Evolutionary conservation across 768 basidiomycete genomes (phyloP).

Genomic region (Suillus clintonianus): DNA sequence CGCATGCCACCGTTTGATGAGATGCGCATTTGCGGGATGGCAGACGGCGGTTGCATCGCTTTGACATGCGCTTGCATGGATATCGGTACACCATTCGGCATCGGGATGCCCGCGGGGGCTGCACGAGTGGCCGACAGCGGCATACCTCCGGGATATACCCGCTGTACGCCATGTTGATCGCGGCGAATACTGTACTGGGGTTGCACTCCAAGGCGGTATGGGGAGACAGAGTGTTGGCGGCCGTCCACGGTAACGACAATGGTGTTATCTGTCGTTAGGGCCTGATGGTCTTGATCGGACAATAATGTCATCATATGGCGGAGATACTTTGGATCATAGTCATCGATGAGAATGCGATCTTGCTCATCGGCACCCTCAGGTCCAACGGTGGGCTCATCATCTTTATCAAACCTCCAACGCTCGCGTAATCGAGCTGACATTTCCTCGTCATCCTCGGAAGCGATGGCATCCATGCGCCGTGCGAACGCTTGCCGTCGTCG

Average conservation of each 20-base stretch:
- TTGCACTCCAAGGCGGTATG: conserved; percentile 43
- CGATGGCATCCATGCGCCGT: conserved; percentile 28
- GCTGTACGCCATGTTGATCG: conserved; percentile 23
- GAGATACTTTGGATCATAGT: conserved; percentile 63
- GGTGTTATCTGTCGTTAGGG: conserved; percentile 52
- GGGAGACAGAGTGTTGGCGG: conserved; percentile 49
- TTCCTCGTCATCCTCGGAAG: conserved; percentile 41
- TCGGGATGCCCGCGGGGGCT: conserved; percentile 18
- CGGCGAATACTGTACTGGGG: conserved; percentile 27
- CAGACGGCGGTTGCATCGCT: conserved; percentile 55
- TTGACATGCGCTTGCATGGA: conserved; percentile 62
- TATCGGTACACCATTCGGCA: conserved; percentile 53
- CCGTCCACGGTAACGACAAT: conserved; percentile 48
- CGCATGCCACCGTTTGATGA: conserved; percentile 61
- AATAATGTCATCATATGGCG: conserved; percentile 58
- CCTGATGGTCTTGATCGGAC: conserved; percentile 52
- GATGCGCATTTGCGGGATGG: conserved; percentile 60
- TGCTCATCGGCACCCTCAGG: conserved; percentile 68
- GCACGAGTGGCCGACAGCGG: conserved; percentile 25
- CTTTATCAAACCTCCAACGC: conserved; percentile 70
- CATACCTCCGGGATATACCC: conserved; percentile 24
- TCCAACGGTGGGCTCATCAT: conserved; percentile 58
- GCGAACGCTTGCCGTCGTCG: conserved; percentile 16
- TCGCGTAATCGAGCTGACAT: conserved; percentile 46
- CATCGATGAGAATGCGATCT: conserved; percentile 69